Conservation (phyloP, 345 rosid species). For the Boechera divaricarpa region DNA sequence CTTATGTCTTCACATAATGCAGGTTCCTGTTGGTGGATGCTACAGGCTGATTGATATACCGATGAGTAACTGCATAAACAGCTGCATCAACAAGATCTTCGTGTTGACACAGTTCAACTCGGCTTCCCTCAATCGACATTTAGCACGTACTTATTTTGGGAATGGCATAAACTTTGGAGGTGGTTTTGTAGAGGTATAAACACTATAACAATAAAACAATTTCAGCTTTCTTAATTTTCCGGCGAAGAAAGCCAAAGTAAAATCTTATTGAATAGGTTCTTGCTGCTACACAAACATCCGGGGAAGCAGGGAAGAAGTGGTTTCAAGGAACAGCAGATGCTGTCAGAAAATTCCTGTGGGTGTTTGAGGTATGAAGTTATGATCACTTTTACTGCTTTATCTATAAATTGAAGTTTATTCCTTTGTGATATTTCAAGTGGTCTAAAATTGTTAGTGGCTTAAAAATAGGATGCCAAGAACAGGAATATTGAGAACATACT, state of each 20-base stretch:
- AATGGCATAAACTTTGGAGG: slow-evolving; percentile 74
- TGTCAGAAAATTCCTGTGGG: slow-evolving; percentile 82
- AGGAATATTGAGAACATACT: slow-evolving; percentile 80
- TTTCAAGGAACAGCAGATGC: slow-evolving; percentile 98
- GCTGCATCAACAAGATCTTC: slow-evolving; percentile 85
- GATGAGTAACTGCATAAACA: slow-evolving; percentile 89
- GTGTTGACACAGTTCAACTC: slow-evolving; percentile 93
- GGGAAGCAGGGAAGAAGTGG: slow-evolving; percentile 86
- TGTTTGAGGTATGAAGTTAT: slow-evolving; percentile 65
- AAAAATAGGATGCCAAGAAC: slow-evolving; percentile 74
- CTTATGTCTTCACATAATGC: slow-evolving; percentile 23
- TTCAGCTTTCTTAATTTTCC: slow-evolving; percentile 8
- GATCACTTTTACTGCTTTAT: slow-evolving; percentile 1
- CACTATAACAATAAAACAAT: not conserved
- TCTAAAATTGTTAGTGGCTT: slow-evolving; percentile 17
- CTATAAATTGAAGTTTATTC: not conserved
- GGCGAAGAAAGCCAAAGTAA: not conserved
- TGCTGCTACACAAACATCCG: slow-evolving; percentile 91
- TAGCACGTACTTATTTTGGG: slow-evolving; percentile 72
- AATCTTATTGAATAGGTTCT: slow-evolving; percentile 54
- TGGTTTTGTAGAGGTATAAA: slow-evolving; percentile 82
- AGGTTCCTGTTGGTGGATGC: slow-evolving; percentile 91
- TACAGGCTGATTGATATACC: slow-evolving; percentile 88
- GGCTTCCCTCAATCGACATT: slow-evolving; percentile 80
- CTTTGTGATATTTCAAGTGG: slow-evolving; percentile 5